These are phyloP conservation scores for Solanum phureja DNA, from an alignment of 257 asterid species.

Conservation along the genomic window DNA sequence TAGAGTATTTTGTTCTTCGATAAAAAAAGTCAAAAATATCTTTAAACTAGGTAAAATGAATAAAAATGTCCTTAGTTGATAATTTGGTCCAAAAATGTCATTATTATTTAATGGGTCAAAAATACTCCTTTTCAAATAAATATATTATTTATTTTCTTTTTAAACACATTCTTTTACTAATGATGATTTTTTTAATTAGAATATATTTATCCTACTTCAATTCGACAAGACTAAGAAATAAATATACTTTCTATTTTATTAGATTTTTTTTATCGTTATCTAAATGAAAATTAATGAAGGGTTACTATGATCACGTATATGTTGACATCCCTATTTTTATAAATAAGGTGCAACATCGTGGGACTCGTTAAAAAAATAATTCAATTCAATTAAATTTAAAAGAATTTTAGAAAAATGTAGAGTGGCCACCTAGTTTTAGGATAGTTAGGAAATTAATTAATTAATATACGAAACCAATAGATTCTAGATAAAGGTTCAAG, in stretches of 20 bases:
- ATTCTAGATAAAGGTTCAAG: not conserved
- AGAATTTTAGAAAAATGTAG: not conserved
- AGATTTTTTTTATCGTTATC: not conserved
- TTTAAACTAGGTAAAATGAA: too few species aligned
- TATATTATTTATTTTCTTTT: too few species aligned
- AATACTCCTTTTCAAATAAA: too few species aligned
- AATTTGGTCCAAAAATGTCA: too few species aligned
- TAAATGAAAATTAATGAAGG: not conserved
- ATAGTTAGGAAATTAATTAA: too few species aligned
- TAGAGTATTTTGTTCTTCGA: not conserved
- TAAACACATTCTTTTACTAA: not conserved
- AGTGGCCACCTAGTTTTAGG: not conserved
- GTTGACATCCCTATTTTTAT: not conserved
- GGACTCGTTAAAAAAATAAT: not conserved
- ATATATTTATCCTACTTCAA: not conserved
- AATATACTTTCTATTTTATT: not conserved
- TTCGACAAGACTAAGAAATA: not conserved
- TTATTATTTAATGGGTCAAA: too few species aligned
- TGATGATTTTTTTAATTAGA: not conserved
- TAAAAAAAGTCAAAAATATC: too few species aligned
- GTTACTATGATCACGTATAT: not conserved
- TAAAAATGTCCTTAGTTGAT: too few species aligned
- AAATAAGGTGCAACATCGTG: not conserved
- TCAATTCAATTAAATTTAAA: too few species aligned
- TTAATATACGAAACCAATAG: too few species aligned